A percentile compares a stretch with the other conserved stretches of the same genome.
Evolutionary conservation across 2,329 filamentous ascomycete genomes (phyloP).

Genomic region (Thelonectria olida): DNA sequence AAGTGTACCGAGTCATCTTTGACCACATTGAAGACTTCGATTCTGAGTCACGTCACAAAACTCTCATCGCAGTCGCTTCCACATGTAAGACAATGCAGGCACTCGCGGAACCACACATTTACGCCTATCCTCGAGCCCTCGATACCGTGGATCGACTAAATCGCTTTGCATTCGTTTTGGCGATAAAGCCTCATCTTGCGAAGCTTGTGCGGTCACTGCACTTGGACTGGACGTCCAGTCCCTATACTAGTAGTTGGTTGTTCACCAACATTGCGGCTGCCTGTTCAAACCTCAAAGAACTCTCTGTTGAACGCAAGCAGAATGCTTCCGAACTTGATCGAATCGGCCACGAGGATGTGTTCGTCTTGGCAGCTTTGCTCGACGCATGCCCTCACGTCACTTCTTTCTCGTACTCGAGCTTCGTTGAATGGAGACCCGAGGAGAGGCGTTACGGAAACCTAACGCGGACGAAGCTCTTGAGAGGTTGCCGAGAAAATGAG

Average conservation of each 20-base stretch:
- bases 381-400: slow-evolving; percentile 15
- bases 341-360: not conserved
- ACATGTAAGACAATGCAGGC: slow-evolving; percentile 3
- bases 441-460: not conserved
- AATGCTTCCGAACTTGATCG: not conserved
- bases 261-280: not conserved
- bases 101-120: slow-evolving; percentile 10
- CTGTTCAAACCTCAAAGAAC: slow-evolving; percentile 18
- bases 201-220: slow-evolving; percentile 6
- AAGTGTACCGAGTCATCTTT: slow-evolving; percentile 19
- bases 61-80: slow-evolving; percentile 15
- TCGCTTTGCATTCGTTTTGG: slow-evolving; percentile 5
- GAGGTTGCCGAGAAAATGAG: not conserved
- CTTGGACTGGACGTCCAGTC: not conserved
- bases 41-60: not conserved
- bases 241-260: no score
- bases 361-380: slow-evolving; percentile 15
- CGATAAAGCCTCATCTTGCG: slow-evolving; percentile 15
- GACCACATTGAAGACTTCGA: not conserved
- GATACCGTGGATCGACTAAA: not conserved
- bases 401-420: slow-evolving; percentile 5
- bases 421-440: not conserved
- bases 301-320: slow-evolving; percentile 8
- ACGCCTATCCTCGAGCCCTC: slow-evolving; percentile 11
- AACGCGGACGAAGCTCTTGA: not conserved